phyloP scores from a whole-genome alignment of 2,329 filamentous ascomycete species.

The Cercospora canescens region DNA sequence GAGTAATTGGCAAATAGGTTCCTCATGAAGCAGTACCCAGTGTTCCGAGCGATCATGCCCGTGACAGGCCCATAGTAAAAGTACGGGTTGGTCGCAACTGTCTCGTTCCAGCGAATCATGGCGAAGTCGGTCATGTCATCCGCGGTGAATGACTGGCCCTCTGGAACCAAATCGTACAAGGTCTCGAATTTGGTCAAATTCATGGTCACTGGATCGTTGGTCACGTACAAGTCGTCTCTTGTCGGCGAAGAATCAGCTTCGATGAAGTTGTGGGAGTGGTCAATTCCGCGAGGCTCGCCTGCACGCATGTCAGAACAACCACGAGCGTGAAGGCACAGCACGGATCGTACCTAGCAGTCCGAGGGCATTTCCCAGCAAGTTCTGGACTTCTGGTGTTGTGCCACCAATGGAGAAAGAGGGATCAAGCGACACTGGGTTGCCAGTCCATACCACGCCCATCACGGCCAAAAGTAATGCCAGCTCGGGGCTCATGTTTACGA shows the following conservation, averaged over 20 bases:
- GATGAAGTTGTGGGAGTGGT: conserved; percentile 57
- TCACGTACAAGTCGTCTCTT: conserved; percentile 53
- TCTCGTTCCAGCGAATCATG: conserved; percentile 29
- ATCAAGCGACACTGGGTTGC: conserved; percentile 44
- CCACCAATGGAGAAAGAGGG: conserved; percentile 34
- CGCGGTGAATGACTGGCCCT: conserved; percentile 29
- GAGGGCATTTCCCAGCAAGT: conserved; percentile 47
- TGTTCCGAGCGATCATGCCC: conserved; percentile 30
- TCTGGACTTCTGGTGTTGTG: conserved; percentile 32
- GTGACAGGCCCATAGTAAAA: conserved; percentile 35
- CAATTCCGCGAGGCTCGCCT: conserved; percentile 37
- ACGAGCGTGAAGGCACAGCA: no score
- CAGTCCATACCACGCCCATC: conserved; percentile 35
- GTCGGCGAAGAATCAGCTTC: conserved; percentile 57
- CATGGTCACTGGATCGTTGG: conserved; percentile 51
- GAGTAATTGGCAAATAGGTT: conserved; percentile 35
- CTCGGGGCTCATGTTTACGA: conserved; percentile 34
- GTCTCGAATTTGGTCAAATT: conserved; percentile 55
- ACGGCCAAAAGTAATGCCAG: conserved; percentile 32
- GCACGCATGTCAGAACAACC: not conserved
- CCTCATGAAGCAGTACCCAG: conserved; percentile 28
- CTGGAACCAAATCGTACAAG: conserved; percentile 39
- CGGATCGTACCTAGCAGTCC: conserved; percentile 21
- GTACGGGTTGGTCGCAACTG: conserved; percentile 30
- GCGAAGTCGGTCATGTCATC: conserved; percentile 33